These are phyloP conservation scores for Diaporthe aspalathi DNA, from an alignment of 2,329 filamentous ascomycete genomes.

Conservation along the genomic window DNA sequence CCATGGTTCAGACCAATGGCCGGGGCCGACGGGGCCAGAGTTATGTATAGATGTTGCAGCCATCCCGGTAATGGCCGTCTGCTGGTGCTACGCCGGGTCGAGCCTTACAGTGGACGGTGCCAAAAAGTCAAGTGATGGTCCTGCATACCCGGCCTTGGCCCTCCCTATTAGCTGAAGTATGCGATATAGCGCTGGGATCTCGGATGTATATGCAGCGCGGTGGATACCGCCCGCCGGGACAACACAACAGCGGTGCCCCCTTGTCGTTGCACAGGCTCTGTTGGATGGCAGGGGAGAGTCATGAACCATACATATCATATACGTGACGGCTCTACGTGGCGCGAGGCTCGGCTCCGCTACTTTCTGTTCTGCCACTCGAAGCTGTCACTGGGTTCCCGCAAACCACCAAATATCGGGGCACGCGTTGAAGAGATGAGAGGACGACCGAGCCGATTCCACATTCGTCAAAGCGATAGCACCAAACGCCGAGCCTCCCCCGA, in stretches of 20 bases:
- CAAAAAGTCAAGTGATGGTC: conserved; percentile 10
- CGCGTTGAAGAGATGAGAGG: background rate
- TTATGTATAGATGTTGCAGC: conserved; percentile 19
- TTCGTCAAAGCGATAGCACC: background rate
- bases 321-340: background rate
- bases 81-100: background rate
- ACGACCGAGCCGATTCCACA: background rate
- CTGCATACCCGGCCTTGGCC: conserved; percentile 19
- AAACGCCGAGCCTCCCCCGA: background rate
- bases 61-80: background rate
- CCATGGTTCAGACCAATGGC: background rate
- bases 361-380: background rate
- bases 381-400: background rate
- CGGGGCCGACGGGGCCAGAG: background rate
- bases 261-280: background rate
- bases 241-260: background rate
- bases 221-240: conserved; percentile 7
- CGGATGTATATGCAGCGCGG: background rate
- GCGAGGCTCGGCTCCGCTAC: background rate
- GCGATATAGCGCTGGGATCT: conserved; percentile 4
- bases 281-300: conserved; percentile 4
- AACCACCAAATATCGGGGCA: background rate
- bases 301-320: conserved; percentile 1
- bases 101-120: background rate
- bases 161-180: conserved; percentile 16